These are phyloP conservation scores for Sclerotinia nivalis DNA, from an alignment of 2,329 filamentous ascomycete genomes.

Conservation along the genomic window DNA sequence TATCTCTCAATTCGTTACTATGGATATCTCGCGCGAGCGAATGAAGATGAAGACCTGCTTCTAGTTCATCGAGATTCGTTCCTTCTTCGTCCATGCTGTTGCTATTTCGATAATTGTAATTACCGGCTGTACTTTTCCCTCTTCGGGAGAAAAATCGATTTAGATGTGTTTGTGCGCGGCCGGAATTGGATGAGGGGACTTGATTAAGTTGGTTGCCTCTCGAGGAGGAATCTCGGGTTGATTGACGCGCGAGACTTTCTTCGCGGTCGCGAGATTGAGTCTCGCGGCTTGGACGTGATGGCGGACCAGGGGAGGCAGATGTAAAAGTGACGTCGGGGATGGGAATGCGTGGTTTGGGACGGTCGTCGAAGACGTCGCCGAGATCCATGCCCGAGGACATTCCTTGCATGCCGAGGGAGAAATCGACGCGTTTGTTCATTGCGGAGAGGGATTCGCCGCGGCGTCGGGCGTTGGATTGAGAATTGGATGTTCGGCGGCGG, in stretches of 20 bases:
- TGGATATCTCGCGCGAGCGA: conserved; percentile 43
- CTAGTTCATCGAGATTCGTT: conserved; percentile 37
- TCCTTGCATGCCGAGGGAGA: conserved; percentile 66
- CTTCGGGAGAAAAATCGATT: conserved; percentile 59
- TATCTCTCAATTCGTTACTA: conserved; percentile 36
- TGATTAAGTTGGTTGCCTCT: conserved; percentile 34
- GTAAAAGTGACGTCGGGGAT: conserved; percentile 34
- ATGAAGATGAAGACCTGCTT: conserved; percentile 31
- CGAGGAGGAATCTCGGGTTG: conserved; percentile 26
- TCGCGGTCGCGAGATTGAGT: conserved; percentile 25
- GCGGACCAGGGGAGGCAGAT: conserved; percentile 41
- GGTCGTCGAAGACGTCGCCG: conserved; percentile 65
- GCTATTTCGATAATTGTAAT: background rate
- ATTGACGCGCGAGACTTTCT: conserved; percentile 26
- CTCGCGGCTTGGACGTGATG: background rate
- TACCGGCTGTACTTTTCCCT: conserved; percentile 31
- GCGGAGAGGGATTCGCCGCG: conserved; percentile 58
- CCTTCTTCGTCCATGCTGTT: conserved; percentile 27
- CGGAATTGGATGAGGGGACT: conserved; percentile 35
- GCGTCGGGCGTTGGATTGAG: conserved; percentile 44
- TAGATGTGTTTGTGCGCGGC: conserved; percentile 49
- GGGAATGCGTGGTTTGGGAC: conserved; percentile 38
- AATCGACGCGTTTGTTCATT: conserved; percentile 66
- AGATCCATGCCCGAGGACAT: conserved; percentile 58
- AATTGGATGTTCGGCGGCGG: conserved; percentile 48